phyloP scores from a whole-genome alignment of 208 protist species.

The Leishmania braziliensis region DNA sequence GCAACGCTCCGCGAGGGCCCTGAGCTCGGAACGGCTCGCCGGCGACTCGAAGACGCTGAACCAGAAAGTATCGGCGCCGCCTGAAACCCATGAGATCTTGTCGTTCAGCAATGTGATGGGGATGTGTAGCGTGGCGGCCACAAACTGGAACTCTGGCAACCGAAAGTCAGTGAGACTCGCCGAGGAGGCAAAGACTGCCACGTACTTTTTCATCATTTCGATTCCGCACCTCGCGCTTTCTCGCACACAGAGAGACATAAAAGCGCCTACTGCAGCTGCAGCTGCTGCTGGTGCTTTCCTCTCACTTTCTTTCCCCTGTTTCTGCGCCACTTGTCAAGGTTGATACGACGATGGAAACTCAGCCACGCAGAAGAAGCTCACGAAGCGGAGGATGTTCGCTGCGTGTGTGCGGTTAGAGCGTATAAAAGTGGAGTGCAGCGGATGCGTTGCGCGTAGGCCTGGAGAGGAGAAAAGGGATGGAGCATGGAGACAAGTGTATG shows the following conservation, averaged over 20 bases:
- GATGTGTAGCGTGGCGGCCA: conserved; percentile 42
- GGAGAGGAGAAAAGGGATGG: not conserved
- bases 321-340: not conserved
- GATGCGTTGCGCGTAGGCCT: not conserved
- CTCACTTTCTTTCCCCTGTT: conserved; percentile 8
- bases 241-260: not conserved
- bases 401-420: not conserved
- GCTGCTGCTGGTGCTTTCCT: conserved; percentile 11
- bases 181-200: conserved; percentile 76
- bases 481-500: not conserved
- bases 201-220: conserved; percentile 48
- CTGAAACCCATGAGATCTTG: conserved; percentile 29
- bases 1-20: conserved; percentile 40
- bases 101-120: conserved; percentile 33
- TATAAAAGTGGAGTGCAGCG: not conserved
- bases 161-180: conserved; percentile 59
- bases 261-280: not conserved
- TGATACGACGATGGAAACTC: not conserved
- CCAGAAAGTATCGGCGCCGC: conserved; percentile 25
- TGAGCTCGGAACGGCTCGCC: conserved; percentile 17
- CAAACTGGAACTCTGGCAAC: conserved; percentile 51
- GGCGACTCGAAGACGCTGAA: conserved; percentile 51
- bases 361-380: not conserved
- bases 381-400: not conserved
- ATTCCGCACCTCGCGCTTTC: not conserved